These are phyloP conservation scores for Testicularia cyperi DNA, from an alignment of 1,284 basidiomycete genomes.

Conservation along the genomic window DNA sequence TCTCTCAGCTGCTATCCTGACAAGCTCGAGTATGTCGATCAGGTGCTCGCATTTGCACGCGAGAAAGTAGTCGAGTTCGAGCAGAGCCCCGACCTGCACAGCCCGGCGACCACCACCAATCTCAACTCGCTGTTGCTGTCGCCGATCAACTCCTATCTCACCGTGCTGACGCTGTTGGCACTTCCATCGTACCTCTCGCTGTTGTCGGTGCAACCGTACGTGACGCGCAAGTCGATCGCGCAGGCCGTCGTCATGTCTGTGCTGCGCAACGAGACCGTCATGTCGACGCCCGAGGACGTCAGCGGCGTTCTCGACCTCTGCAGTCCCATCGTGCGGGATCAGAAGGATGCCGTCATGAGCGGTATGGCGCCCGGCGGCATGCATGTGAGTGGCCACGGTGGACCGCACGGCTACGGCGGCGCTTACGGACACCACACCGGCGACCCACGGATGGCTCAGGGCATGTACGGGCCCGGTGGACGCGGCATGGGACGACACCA, in stretches of 20 bases:
- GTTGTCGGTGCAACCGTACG: constrained; percentile 48
- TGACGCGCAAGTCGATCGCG: constrained; percentile 54
- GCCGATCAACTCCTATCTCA: constrained; percentile 54
- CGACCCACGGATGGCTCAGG: constrained; percentile 28
- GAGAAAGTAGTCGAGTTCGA: constrained; percentile 48
- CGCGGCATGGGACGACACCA: constrained; percentile 34
- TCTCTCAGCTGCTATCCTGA: constrained; percentile 59
- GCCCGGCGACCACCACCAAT: constrained; percentile 37
- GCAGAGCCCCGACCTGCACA: constrained; percentile 46
- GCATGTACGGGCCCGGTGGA: constrained; percentile 26
- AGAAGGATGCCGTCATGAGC: constrained; percentile 44
- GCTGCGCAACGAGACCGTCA: constrained; percentile 53
- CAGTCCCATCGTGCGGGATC: constrained; percentile 50
- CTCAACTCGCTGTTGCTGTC: constrained; percentile 54
- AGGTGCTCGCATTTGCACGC: constrained; percentile 56
- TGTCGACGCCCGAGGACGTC: constrained; percentile 56
- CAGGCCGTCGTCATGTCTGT: constrained; percentile 56
- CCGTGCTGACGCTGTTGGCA: constrained; percentile 54
- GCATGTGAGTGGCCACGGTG: constrained; percentile 16
- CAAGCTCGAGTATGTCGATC: constrained; percentile 59
- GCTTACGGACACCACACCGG: constrained; percentile 26
- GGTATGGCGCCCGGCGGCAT: constrained; percentile 23
- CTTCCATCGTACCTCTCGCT: constrained; percentile 52
- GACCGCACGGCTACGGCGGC: constrained; percentile 20
- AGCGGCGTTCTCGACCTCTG: constrained; percentile 56